Percentiles rank a stretch among this genome's conserved stretches.
phyloP scores from a whole-genome alignment of 2,329 filamentous ascomycete genomes.

The Aspergillus aculeatus region DNA sequence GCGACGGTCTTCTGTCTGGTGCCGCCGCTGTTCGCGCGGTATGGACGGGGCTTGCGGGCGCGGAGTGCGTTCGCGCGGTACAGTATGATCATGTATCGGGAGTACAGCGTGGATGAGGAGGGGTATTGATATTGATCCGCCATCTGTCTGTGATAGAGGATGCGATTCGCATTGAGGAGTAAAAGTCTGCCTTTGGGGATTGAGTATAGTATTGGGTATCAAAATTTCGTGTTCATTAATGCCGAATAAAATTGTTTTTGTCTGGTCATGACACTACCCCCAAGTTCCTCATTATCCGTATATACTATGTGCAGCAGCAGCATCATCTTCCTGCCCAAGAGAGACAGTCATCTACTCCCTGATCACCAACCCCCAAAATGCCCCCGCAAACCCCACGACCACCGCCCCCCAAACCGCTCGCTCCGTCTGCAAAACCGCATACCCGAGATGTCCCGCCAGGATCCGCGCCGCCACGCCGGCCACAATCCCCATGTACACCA shows the following conservation, averaged over 20 bases:
- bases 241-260: too few species aligned
- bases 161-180: too few species aligned
- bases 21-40: conserved; percentile 34
- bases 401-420: conserved; percentile 18
- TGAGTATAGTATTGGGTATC: too few species aligned
- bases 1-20: conserved; percentile 41
- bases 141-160: neutral
- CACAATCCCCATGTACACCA: conserved; percentile 31
- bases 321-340: too few species aligned
- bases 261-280: too few species aligned
- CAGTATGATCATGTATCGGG: conserved; percentile 27
- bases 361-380: conserved; percentile 22
- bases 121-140: conserved; percentile 17
- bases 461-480: conserved; percentile 23
- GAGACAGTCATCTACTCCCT: too few species aligned
- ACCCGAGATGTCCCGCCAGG: conserved; percentile 13
- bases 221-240: too few species aligned
- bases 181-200: too few species aligned
- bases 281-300: too few species aligned
- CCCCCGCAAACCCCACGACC: conserved; percentile 9
- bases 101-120: conserved; percentile 27
- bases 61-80: conserved; percentile 37
- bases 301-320: too few species aligned
- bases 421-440: conserved; percentile 14
- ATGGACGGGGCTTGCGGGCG: conserved; percentile 33